Percentiles rank a stretch among this genome's conserved stretches.
Evolutionary conservation across 31 red algal species (phyloP).

Genomic region (Endocladia muricata): DNA sequence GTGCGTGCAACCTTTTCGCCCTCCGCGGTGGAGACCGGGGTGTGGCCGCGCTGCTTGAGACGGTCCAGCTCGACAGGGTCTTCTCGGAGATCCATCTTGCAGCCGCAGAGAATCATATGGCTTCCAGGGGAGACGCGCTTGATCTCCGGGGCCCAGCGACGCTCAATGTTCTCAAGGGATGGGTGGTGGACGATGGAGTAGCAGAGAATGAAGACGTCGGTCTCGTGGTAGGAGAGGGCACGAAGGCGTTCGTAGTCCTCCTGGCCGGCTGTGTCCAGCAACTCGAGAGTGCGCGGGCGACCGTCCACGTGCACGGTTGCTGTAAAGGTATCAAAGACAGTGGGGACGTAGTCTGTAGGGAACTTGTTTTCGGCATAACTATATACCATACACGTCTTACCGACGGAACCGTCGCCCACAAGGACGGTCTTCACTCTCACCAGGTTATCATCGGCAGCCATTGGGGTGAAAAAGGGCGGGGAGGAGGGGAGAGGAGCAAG

Average conservation of each 20-base stretch:
- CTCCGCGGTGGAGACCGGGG: constrained; percentile 70
- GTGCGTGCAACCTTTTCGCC: constrained; percentile 65
- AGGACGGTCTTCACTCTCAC: constrained; percentile 89
- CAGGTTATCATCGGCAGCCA: constrained; percentile 33
- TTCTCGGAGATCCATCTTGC: constrained; percentile 90
- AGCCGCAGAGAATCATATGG: constrained; percentile 90
- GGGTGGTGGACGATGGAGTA: constrained; percentile 93
- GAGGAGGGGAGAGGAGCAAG: constrained; percentile 7
- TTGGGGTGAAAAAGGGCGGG: background rate
- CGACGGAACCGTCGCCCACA: constrained; percentile 94
- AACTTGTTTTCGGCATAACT: constrained; percentile 92
- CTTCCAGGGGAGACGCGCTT: constrained; percentile 69
- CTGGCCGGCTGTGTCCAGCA: constrained; percentile 95
- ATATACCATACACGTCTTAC: constrained; percentile 97
- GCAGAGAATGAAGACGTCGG: constrained; percentile 90
- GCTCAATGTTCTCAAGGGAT: constrained; percentile 85
- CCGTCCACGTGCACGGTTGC: constrained; percentile 93
- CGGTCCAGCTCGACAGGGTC: constrained; percentile 84
- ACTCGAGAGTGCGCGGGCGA: constrained; percentile 74
- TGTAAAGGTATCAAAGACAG: constrained; percentile 96
- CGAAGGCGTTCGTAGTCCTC: constrained; percentile 96
- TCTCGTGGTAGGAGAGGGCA: constrained; percentile 84
- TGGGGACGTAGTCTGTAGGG: constrained; percentile 95
- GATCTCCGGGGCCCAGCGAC: constrained; percentile 91
- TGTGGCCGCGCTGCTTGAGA: constrained; percentile 63